phyloP scores from a whole-genome alignment of 352 stramenopile species.

The Globisporangium middletonii region DNA sequence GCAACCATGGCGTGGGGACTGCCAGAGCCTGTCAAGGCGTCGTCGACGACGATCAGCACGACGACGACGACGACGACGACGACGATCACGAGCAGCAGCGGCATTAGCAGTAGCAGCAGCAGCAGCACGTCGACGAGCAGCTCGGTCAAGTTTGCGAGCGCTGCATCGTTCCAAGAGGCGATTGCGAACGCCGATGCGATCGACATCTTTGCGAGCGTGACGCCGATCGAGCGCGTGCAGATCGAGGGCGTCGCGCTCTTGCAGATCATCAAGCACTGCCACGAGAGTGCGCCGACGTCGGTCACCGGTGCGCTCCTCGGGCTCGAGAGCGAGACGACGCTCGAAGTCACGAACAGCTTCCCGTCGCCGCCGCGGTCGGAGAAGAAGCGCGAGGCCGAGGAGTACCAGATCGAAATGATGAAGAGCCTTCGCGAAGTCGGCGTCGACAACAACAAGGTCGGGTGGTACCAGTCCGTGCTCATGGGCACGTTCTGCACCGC shows the following conservation, averaged over 20 bases:
- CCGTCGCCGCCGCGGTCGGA: conserved; percentile 86
- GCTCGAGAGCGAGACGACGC: conserved; percentile 76
- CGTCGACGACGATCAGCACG: conserved; percentile 19
- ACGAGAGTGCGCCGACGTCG: conserved; percentile 91
- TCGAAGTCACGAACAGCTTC: conserved; percentile 98
- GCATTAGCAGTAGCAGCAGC: not conserved
- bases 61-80: conserved; percentile 20
- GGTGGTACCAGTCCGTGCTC: conserved; percentile 98
- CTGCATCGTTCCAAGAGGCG: conserved; percentile 18
- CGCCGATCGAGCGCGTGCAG: conserved; percentile 56
- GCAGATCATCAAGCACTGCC: conserved; percentile 98
- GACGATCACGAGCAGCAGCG: conserved; percentile 9
- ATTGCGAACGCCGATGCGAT: conserved; percentile 30
- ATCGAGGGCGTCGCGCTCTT: conserved; percentile 85
- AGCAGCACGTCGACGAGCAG: conserved; percentile 9
- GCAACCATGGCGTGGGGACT: conserved; percentile 57
- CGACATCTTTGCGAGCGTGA: conserved; percentile 70
- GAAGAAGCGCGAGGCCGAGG: conserved; percentile 82
- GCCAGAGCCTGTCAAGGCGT: conserved; percentile 20
- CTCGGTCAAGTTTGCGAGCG: conserved; percentile 4
- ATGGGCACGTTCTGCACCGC: conserved; percentile 95
- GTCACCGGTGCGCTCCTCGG: conserved; percentile 96
- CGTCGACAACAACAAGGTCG: conserved; percentile 99
- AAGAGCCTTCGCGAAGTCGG: conserved; percentile 97
- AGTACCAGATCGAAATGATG: conserved; percentile 99